Conservation (phyloP, 2,329 filamentous ascomycete genomes). For the Magnaporthales sp. region DNA sequence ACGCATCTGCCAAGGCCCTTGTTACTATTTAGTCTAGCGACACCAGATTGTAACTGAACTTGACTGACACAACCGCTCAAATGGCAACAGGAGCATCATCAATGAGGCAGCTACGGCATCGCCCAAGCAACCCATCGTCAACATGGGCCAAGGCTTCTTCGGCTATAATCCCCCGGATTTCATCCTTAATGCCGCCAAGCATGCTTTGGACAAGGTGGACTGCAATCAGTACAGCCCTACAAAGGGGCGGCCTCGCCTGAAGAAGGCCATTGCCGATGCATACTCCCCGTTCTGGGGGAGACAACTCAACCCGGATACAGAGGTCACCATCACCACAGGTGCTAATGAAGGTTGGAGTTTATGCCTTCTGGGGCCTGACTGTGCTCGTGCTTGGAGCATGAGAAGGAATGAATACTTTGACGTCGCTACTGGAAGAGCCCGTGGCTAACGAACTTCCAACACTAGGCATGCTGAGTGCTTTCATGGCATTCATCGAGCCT, state of each 20-base stretch:
- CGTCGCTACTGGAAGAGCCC: not conserved
- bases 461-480: constrained; percentile 81
- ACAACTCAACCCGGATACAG: constrained; percentile 75
- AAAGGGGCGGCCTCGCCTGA: constrained; percentile 82
- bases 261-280: constrained; percentile 85
- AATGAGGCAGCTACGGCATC: constrained; percentile 43
- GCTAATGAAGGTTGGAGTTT: constrained; percentile 60
- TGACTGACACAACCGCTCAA: constrained; percentile 7
- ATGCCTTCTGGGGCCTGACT: not conserved
- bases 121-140: constrained; percentile 42
- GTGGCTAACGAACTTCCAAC: not conserved
- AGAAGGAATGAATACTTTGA: not conserved
- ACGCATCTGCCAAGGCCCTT: constrained; percentile 5
- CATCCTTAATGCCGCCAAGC: constrained; percentile 84
- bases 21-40: not conserved
- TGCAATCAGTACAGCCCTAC: constrained; percentile 99
- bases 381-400: not conserved
- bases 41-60: not conserved
- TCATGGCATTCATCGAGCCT: constrained; percentile 93
- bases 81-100: constrained; percentile 34
- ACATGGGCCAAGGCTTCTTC: constrained; percentile 59
- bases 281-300: constrained; percentile 87
- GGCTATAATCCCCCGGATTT: constrained; percentile 93
- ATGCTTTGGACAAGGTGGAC: constrained; percentile 81
- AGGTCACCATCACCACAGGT: constrained; percentile 90